Percentiles rank a stretch among this genome's conserved stretches.
These are phyloP conservation scores for Arthrobotrys iridis DNA, from an alignment of 2,329 filamentous ascomycete genomes.

Conservation along the genomic window DNA sequence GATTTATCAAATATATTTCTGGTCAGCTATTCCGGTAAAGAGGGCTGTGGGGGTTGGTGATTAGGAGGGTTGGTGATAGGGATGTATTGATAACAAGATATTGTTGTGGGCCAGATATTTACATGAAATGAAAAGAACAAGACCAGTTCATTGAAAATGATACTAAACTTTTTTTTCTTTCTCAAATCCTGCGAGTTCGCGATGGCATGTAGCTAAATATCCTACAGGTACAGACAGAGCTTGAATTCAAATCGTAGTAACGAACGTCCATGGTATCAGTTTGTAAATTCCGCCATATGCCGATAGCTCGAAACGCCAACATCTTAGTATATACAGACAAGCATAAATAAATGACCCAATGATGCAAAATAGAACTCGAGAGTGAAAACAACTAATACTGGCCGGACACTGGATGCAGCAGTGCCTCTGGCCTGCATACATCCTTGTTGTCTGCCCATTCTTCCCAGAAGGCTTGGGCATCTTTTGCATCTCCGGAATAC, in stretches of 20 bases:
- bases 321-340: background rate
- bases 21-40: no score
- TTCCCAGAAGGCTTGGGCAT: slow-evolving; percentile 45
- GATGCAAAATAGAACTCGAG: background rate
- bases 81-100: no score
- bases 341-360: background rate
- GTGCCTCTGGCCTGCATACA: slow-evolving; percentile 41
- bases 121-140: no score
- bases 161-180: background rate
- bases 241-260: background rate
- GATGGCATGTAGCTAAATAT: background rate
- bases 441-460: slow-evolving; percentile 45
- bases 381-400: slow-evolving; percentile 19
- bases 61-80: no score
- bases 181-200: background rate
- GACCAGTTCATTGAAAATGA: background rate
- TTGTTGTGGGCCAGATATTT: no score
- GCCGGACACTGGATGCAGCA: slow-evolving; percentile 41
- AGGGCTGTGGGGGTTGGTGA: no score
- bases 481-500: slow-evolving; percentile 38
- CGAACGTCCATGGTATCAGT: background rate
- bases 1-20: no score
- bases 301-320: background rate
- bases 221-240: background rate
- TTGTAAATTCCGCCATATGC: background rate